Base-by-base conservation (phyloP, 352 stramenopile species). In the Phytopythium delawarense region DNA sequence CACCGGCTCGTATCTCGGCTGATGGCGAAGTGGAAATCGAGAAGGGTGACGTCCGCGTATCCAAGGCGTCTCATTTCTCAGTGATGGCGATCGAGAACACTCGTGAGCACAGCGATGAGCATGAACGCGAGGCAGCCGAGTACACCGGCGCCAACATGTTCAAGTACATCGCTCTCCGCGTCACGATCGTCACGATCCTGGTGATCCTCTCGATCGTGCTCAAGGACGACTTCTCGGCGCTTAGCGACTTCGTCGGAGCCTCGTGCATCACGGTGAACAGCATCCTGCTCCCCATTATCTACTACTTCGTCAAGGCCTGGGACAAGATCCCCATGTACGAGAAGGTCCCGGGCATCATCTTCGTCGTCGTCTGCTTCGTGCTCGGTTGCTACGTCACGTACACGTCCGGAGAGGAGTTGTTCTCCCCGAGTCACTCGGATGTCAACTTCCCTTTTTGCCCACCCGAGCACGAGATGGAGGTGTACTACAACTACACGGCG, bases 231-330 rank as follows among this genome's bases (percentile, higher is more conserved):
- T 83, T 85, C 39, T 52, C 60, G n/a, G 74, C 78, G 40, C 57
- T 81, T 44, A 59, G 64, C 0, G 74, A 81, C 56, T 85, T 85
- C 34, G 65, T 61, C 7, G 74, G 74, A 6, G 61, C 76, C 0
- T 82, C 76, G 37, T 74, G 72, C 39, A 79, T 81, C 44, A 79
- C 69, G 20, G 46, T 75, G 28, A 78, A 72, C 56, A 81, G 65
- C n/a, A 85, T 85, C 56, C 30, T 85, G 12, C 25, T 85, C 13
- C 73, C 73, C 4, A 77, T 77, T 25, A 53, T 79, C 5, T 82
- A 75, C 58, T 70, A 76, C 7, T 28, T 78, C 30, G 75, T 76
- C 57, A 74, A 69, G 51, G 63, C 61, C n/a, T 78, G 70, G 64
- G 57, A 28, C 18, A 44, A 50, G 0, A 11, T 74, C 4, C 66